A percentile compares a stretch with the other conserved stretches of the same genome.
Evolutionary conservation across 768 basidiomycete genomes (phyloP).

Genomic region (Butyriboletus loyo): DNA sequence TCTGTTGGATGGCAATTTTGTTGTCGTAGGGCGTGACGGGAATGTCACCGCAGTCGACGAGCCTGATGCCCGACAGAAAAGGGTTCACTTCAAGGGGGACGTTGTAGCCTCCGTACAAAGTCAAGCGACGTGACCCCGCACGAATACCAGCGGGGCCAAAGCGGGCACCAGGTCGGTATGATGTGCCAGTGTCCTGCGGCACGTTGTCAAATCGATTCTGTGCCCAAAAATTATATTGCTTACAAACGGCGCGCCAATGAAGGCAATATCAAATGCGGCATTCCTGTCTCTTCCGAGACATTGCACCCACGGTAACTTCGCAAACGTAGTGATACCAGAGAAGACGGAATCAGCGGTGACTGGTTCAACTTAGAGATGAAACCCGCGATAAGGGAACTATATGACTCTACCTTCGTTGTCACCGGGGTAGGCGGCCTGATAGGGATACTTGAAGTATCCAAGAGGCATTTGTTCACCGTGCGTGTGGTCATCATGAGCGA

Average conservation of each 20-base stretch:
- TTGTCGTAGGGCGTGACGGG: slow-evolving; percentile 80
- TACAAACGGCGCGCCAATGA: slow-evolving; percentile 79
- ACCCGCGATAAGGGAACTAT: too few relatives aligned
- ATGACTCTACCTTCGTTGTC: slow-evolving; percentile 51
- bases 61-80: slow-evolving; percentile 60
- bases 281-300: slow-evolving; percentile 66
- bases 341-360: slow-evolving; percentile 79
- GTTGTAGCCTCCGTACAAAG: slow-evolving; percentile 76
- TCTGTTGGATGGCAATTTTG: slow-evolving; percentile 67
- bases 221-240: slow-evolving; percentile 16
- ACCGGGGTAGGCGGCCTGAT: slow-evolving; percentile 51
- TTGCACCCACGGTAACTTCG: slow-evolving; percentile 80
- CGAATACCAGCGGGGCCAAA: slow-evolving; percentile 86
- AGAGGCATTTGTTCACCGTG: slow-evolving; percentile 58
- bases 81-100: slow-evolving; percentile 73
- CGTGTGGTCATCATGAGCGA: slow-evolving; percentile 39
- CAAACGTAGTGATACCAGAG: slow-evolving; percentile 82
- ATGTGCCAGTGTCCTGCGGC: slow-evolving; percentile 63
- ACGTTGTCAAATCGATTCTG: neutral
- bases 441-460: slow-evolving; percentile 65
- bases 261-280: slow-evolving; percentile 71
- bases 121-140: slow-evolving; percentile 70
- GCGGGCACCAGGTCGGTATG: slow-evolving; percentile 79
- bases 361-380: slow-evolving; percentile 20
- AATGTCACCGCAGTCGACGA: slow-evolving; percentile 79